A percentile compares a stretch with the other conserved stretches of the same genome.
Evolutionary conservation across 106 monocot species (phyloP).

Genomic region (Phalaenopsis equestris): DNA sequence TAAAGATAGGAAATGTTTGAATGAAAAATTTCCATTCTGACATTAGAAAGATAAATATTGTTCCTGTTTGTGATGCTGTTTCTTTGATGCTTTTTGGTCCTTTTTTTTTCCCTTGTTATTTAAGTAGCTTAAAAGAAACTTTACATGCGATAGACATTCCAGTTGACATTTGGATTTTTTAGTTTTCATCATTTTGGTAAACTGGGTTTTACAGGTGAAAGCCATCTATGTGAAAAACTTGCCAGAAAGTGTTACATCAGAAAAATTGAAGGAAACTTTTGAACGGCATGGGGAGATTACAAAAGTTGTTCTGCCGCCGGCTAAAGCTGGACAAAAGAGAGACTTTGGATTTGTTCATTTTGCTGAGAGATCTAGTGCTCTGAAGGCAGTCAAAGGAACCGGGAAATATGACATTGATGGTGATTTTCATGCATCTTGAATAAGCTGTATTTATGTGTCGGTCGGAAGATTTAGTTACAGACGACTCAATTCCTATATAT

Average conservation of each 20-base stretch:
- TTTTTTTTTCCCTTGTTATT: background rate
- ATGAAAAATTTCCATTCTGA: background rate
- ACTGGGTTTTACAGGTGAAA: slow-evolving; percentile 62
- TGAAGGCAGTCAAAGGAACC: slow-evolving; percentile 81
- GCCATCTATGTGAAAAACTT: slow-evolving; percentile 88
- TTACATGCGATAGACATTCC: background rate
- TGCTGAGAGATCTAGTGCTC: slow-evolving; percentile 92
- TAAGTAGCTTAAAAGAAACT: background rate
- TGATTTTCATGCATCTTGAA: slow-evolving; percentile 18
- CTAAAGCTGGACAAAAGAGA: slow-evolving; percentile 78
- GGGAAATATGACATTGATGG: slow-evolving; percentile 96
- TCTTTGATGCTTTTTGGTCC: background rate
- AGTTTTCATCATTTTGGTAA: background rate
- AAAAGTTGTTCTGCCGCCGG: slow-evolving; percentile 82
- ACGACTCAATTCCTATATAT: background rate
- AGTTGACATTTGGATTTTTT: background rate
- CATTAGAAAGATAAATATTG: background rate
- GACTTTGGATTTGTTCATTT: slow-evolving; percentile 98
- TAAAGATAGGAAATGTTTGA: background rate
- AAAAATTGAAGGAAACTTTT: slow-evolving; percentile 81
- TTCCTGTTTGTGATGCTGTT: background rate
- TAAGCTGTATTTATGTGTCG: background rate
- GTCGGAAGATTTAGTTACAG: background rate
- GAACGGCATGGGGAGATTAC: slow-evolving; percentile 86
- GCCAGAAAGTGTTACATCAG: slow-evolving; percentile 66